Percentiles rank a stretch among this genome's conserved stretches.
phyloP scores from a whole-genome alignment of 305 asterid species.

The Fraxinus angustifolia region DNA sequence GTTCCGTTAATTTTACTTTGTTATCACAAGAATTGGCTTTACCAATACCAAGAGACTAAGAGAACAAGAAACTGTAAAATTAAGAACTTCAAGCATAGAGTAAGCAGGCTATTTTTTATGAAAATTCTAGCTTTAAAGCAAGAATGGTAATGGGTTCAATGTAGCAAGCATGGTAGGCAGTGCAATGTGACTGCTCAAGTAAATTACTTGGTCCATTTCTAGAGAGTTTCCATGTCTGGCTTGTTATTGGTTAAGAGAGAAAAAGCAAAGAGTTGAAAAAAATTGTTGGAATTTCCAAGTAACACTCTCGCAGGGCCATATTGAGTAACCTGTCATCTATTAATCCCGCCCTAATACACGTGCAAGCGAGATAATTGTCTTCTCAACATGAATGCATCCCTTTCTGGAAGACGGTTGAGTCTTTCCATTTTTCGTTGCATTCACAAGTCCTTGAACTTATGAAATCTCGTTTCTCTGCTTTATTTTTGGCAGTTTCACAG shows the following conservation, averaged over 20 bases:
- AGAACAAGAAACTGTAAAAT: not conserved
- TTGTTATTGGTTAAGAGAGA: not conserved
- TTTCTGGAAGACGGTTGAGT: not conserved
- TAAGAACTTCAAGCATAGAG: not conserved
- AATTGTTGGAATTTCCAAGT: not conserved
- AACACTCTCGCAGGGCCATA: not conserved
- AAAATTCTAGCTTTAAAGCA: not conserved
- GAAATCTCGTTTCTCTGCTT: not conserved
- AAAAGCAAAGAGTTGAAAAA: not conserved
- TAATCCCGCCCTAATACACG: not conserved
- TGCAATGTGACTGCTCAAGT: not conserved
- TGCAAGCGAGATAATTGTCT: not conserved
- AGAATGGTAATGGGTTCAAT: not conserved
- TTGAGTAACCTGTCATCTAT: not conserved
- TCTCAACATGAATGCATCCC: not conserved
- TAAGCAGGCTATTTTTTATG: not conserved
- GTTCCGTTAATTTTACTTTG: not conserved
- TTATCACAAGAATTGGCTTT: not conserved
- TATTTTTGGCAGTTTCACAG: not conserved
- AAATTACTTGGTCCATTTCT: not conserved
- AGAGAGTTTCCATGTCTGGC: not conserved
- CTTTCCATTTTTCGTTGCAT: not conserved
- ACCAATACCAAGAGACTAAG: not conserved
- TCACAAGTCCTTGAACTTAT: not conserved
- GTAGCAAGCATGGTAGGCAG: not conserved